Evolutionary conservation across 2,329 filamentous ascomycete species (phyloP), one percentile per base, ranked within the genome.

Genomic region (Scleromitrula shiraiana): DNA sequence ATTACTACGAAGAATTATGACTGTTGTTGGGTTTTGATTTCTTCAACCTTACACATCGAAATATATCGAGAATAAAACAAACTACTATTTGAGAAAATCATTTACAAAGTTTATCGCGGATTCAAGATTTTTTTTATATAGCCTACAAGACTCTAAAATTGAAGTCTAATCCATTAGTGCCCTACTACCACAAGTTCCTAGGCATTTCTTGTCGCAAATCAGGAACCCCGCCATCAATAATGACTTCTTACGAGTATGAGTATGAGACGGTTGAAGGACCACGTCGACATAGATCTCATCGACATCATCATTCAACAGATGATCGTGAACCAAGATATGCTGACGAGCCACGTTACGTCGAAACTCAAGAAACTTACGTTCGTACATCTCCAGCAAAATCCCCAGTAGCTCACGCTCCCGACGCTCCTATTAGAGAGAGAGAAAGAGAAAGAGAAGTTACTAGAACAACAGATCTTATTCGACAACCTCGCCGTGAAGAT

Each of bases 401-500:
- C 17, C 39, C 49, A 19, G 27, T 41, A 17, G 55, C 57, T 19
- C 56, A 62, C 26, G 51, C 61, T 42, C 56, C 62, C 32, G 62
- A 64, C 43, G 52, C 53, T 17, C 39, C 46, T 3, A 5, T 38
- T 5, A 43, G 40, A 42, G 46, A 42, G 8, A 39, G 44, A 40
- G 27, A 7, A 7, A 8, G 14, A 37, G 42, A 37, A 4, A 37
- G 42, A 46, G 46, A 48, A 30, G n/a, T 40, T 20, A 43, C 52
- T 15, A 70, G 74, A 56, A 76, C 78, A 36, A 68, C 67, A 26
- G 77, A 80, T 35, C 68, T 83, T 7, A 67, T 82, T 10, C 76
- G 76, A 29, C 71, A 76, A 22, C 62, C 62, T 48, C 64, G 70
- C 41, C 82, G 84, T 55, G 83, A 90, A 63, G 83, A 88, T 60